phyloP scores from a whole-genome alignment of 2,329 filamentous ascomycete species.

The Apiospora rasikravindrae region DNA sequence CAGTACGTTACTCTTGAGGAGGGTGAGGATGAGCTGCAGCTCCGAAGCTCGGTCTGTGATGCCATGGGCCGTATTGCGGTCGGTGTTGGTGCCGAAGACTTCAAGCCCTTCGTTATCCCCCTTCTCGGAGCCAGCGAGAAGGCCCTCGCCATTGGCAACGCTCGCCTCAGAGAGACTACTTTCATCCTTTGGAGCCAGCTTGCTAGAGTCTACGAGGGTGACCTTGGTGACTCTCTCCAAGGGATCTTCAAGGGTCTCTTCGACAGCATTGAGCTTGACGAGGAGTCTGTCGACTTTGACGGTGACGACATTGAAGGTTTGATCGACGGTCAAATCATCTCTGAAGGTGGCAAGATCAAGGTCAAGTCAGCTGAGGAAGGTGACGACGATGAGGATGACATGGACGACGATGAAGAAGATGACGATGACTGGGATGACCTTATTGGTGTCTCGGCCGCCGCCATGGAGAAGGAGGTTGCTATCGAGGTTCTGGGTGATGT shows the following conservation, averaged over 20 bases:
- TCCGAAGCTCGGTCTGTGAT: conserved; percentile 89
- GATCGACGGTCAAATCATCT: conserved; percentile 56
- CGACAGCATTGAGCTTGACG: conserved; percentile 83
- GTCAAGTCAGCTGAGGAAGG: conserved; percentile 73
- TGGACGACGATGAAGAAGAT: conserved; percentile 60
- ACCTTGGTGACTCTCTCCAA: conserved; percentile 78
- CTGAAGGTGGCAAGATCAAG: conserved; percentile 86
- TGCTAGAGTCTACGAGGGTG: conserved; percentile 88
- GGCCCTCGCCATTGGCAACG: conserved; percentile 85
- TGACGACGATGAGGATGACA: conserved; percentile 82
- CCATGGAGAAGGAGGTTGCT: conserved; percentile 96
- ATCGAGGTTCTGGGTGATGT: conserved; percentile 94
- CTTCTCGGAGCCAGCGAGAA: conserved; percentile 94
- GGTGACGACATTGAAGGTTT: conserved; percentile 56
- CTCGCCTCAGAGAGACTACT: conserved; percentile 90
- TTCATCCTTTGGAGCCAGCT: conserved; percentile 97
- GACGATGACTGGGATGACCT: conserved; percentile 87
- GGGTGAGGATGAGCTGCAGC: conserved; percentile 85
- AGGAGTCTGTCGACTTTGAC: conserved; percentile 84
- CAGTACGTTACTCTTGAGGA: conserved; percentile 86
- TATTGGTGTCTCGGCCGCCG: conserved; percentile 83
- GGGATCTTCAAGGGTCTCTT: conserved; percentile 82
- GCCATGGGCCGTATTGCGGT: conserved; percentile 91
- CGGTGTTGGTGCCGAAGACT: conserved; percentile 83
- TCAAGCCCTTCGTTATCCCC: conserved; percentile 89